Evolutionary conservation across 2,329 filamentous ascomycete genomes (phyloP).

Genomic region (Aspergillus ochraceoroseus): DNA sequence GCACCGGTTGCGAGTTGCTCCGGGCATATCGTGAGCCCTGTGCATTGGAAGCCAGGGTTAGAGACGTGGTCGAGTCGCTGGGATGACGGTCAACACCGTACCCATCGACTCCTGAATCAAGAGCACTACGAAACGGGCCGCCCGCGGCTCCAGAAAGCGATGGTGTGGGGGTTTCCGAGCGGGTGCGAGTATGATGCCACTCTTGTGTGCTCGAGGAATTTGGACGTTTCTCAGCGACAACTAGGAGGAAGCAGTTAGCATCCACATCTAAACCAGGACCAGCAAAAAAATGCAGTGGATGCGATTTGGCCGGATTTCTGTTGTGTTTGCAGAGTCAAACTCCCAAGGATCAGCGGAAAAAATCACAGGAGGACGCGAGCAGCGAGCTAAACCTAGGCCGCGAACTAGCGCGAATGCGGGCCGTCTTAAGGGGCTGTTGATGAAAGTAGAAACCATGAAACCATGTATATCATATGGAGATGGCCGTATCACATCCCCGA

Average conservation of each 20-base stretch:
- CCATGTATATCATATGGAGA: conserved; percentile 3
- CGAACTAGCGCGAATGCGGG: conserved; percentile 28
- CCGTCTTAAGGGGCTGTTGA: conserved; percentile 15
- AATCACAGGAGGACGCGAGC: conserved; percentile 24
- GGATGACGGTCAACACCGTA: conserved; percentile 31
- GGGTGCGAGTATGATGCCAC: conserved; percentile 64
- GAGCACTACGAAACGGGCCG: conserved; percentile 32
- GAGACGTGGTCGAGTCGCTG: conserved; percentile 30
- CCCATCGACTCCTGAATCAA: conserved; percentile 36
- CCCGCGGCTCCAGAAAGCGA: conserved; percentile 48
- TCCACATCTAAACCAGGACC: conserved; percentile 6
- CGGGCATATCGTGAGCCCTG: conserved; percentile 45
- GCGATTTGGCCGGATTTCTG: conserved; percentile 6
- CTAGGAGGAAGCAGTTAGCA: conserved; percentile 15
- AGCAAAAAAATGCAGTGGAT: conserved; percentile 6
- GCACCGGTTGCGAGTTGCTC: conserved; percentile 46
- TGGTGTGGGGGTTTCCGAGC: conserved; percentile 60
- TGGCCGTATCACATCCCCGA: conserved; percentile 2
- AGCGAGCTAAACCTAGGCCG: conserved; percentile 28
- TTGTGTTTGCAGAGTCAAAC: conserved; percentile 9
- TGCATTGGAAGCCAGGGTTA: conserved; percentile 36
- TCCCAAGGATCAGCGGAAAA: conserved; percentile 16
- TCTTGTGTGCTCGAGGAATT: conserved; percentile 47
- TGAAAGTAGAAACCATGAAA: conserved; percentile 5
- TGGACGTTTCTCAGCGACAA: conserved; percentile 30